Conservation (phyloP, 352 stramenopile genomes). For the Phytophthora pini region DNA sequence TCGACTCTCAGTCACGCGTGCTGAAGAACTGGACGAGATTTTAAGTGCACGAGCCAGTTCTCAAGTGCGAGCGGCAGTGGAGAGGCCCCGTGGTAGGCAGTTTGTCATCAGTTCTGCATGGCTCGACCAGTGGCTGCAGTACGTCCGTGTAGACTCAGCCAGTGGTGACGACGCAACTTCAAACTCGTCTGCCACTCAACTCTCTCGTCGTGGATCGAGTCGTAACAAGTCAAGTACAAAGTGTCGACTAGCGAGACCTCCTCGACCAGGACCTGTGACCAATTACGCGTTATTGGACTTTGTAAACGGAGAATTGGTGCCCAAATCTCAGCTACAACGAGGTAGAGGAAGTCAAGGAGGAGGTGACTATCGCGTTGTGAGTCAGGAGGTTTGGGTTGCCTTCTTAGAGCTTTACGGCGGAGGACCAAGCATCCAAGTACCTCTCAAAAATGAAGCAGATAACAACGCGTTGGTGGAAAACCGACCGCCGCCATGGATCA, state of each 20-base stretch:
- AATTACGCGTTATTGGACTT: conserved; percentile 78
- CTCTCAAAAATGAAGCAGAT: conserved; percentile 15
- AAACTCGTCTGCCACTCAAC: conserved; percentile 1
- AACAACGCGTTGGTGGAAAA: not conserved
- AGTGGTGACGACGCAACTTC: conserved; percentile 16
- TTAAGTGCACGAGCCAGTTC: conserved; percentile 50
- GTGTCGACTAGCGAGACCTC: conserved; percentile 20
- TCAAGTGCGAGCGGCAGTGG: conserved; percentile 17
- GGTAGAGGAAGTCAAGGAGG: conserved; percentile 44
- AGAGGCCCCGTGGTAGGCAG: conserved; percentile 29
- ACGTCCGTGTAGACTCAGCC: conserved; percentile 56
- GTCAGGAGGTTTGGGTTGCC: conserved; percentile 69
- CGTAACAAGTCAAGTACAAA: conserved; percentile 16
- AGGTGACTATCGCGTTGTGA: conserved; percentile 71
- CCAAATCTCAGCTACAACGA: conserved; percentile 48
- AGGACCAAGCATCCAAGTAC: conserved; percentile 64
- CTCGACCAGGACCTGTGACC: conserved; percentile 58
- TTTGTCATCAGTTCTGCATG: conserved; percentile 67
- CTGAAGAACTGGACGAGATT: conserved; percentile 67
- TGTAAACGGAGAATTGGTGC: conserved; percentile 63
- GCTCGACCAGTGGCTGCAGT: conserved; percentile 75
- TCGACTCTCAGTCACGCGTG: conserved; percentile 36
- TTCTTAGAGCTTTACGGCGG: conserved; percentile 69
- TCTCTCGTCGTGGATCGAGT: conserved; percentile 5
- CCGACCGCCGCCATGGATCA: conserved; percentile 44